Percentiles rank a stretch among this genome's conserved stretches.
phyloP scores from a whole-genome alignment of 1,284 basidiomycete species.

The Cutaneotrichosporon sp. region DNA sequence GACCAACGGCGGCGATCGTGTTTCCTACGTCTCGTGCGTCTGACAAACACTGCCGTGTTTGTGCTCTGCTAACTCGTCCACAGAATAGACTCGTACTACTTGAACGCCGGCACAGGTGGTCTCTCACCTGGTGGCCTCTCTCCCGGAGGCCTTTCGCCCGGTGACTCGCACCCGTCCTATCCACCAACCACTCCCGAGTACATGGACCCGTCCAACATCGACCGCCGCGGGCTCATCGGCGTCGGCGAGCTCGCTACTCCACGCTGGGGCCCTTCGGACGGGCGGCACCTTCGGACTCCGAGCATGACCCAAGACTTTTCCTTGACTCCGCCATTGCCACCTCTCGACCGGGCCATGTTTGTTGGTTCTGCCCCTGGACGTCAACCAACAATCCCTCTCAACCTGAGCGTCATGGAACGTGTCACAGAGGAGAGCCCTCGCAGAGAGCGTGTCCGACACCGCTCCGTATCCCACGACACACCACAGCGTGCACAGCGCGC shows the following conservation, averaged over 20 bases:
- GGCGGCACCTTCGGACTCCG: conserved; percentile 44
- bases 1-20: conserved; percentile 25
- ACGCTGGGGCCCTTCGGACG: conserved; percentile 67
- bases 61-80: conserved; percentile 2
- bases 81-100: conserved; percentile 40
- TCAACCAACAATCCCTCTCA: background rate
- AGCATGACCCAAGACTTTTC: conserved; percentile 47
- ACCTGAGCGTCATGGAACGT: conserved; percentile 30
- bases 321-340: conserved; percentile 28
- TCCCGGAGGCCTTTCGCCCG: conserved; percentile 13
- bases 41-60: background rate
- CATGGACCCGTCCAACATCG: conserved; percentile 73
- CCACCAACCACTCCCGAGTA: conserved; percentile 42
- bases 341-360: conserved; percentile 16
- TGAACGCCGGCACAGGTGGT: conserved; percentile 15
- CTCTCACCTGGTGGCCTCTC: conserved; percentile 16
- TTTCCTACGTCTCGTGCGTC: conserved; percentile 39
- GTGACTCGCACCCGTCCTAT: conserved; percentile 15
- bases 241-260: conserved; percentile 98
- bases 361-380: conserved; percentile 20
- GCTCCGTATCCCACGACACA: conserved; percentile 26
- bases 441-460: conserved; percentile 21
- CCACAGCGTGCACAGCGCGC: conserved; percentile 9
- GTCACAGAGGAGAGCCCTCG: conserved; percentile 32
- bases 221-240: conserved; percentile 84